Evolutionary conservation across 2,329 filamentous ascomycete genomes (phyloP).

Genomic region (Sarocladium oryzae): DNA sequence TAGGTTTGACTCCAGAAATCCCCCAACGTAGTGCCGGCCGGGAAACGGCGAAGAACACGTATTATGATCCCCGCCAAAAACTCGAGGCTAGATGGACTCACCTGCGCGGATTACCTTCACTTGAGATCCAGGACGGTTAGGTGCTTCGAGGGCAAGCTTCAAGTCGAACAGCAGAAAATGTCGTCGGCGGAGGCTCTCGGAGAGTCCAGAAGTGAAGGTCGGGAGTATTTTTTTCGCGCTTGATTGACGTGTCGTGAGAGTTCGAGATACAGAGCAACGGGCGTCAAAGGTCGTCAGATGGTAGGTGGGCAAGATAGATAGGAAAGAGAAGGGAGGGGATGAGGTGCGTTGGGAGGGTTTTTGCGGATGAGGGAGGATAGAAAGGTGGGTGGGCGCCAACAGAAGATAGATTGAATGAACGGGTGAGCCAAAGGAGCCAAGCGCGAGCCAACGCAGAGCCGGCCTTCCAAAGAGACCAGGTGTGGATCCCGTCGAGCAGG

Average conservation of each 20-base stretch:
- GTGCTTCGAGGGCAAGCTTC: too few relatives aligned
- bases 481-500: slow-evolving; percentile 15
- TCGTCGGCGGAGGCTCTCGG: too few relatives aligned
- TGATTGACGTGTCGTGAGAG: slow-evolving; percentile 5
- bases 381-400: slow-evolving; percentile 9
- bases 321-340: slow-evolving; percentile 10
- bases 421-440: slow-evolving; percentile 9
- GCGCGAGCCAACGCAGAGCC: slow-evolving; percentile 11
- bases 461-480: slow-evolving; percentile 11
- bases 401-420: slow-evolving; percentile 9
- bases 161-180: neutral
- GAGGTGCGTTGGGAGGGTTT: slow-evolving; percentile 8
- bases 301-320: slow-evolving; percentile 6
- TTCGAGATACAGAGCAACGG: neutral
- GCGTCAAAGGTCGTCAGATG: slow-evolving; percentile 9
- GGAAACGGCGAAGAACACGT: too few relatives aligned
- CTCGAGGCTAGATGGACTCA: too few relatives aligned
- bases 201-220: neutral
- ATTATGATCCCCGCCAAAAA: too few relatives aligned
- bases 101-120: too few relatives aligned
- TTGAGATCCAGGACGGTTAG: too few relatives aligned
- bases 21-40: neutral
- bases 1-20: neutral
- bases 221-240: neutral
- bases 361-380: slow-evolving; percentile 10